Evolutionary conservation across 495 filamentous ascomycete genomes (phyloP), one percentile per base, ranked within the genome.

Genomic region (Penicillium odoratum): DNA sequence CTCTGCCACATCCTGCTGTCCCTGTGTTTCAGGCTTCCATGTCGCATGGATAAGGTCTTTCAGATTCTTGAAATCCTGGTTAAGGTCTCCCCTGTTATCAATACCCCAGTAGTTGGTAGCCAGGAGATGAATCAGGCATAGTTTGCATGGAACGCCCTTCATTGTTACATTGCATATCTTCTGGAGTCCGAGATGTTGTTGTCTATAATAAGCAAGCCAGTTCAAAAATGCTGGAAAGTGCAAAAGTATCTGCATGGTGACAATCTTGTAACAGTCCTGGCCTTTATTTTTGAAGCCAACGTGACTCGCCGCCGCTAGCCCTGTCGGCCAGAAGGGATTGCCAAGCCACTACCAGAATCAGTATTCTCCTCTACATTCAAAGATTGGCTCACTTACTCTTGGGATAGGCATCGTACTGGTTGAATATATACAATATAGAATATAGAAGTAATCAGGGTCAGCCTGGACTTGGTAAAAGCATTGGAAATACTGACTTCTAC

Each of bases 251-350:
- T 74, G 63, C 11, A 80, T 56, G 13, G 69, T 60, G 30, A 62
- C 66, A 59, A 80, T 76, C 15, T 76, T 67, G 63, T 81, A 82
- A 63, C 79, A 81, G 38, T 18, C 73, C 51, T 21, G 51, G 28
- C 1, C 56, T 5, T 26, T 18, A 10, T 26, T 18, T 8, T 10
- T 10, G 15, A 40, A 40, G 38, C 38, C 38, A 15, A 40, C 13
- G 5, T 16, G 38, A 40, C 13, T 16, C 3, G 15, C 38, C 13
- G 38, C 38, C n/a, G 38, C 4, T 11, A 40, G 15, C 15, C 38
- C 15, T 5, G 38, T 15, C 13, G 38, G 15, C 38, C 38, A 40
- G n/a, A 5, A 5, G 13, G 13, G 38, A 40, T 40, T 40, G 7
- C 38, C 38, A 4, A 4, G 5, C 1, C 15, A 40, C 38, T 47